phyloP scores from a whole-genome alignment of 2,329 filamentous ascomycete species.

The Fusarium mundagurra region DNA sequence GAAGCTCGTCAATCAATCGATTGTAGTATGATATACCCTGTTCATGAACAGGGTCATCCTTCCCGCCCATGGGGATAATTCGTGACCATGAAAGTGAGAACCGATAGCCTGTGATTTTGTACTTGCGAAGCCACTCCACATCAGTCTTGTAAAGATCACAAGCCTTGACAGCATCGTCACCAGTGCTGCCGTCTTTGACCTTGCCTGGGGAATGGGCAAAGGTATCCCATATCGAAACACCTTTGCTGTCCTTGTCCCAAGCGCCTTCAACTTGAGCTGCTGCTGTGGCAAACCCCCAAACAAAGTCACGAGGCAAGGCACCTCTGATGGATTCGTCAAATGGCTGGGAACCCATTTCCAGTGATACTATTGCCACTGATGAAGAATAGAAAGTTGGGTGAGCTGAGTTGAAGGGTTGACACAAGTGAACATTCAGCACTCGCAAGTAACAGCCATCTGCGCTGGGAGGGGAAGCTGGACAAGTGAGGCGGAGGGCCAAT shows the following conservation, averaged over 20 bases:
- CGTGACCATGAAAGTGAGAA: constrained; percentile 74
- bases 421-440: not conserved
- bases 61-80: constrained; percentile 71
- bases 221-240: constrained; percentile 53
- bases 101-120: constrained; percentile 68
- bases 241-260: constrained; percentile 54
- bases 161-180: constrained; percentile 51
- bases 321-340: constrained; percentile 23
- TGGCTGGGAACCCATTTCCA: not conserved
- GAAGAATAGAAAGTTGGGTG: not conserved
- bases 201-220: constrained; percentile 52
- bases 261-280: constrained; percentile 55
- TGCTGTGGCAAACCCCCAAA: constrained; percentile 54
- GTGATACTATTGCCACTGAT: not conserved
- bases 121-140: constrained; percentile 63
- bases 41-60: constrained; percentile 70
- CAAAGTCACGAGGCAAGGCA: constrained; percentile 15
- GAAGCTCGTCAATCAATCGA: constrained; percentile 67
- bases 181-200: constrained; percentile 52
- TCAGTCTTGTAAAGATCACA: constrained; percentile 60
- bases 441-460: too few relatives aligned
- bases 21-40: constrained; percentile 68
- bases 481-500: not conserved
- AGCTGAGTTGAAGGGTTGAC: not conserved
- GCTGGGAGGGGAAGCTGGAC: not conserved